phyloP scores from a whole-genome alignment of 108 stramenopile genomes.

The Mediolabrus comicus region DNA sequence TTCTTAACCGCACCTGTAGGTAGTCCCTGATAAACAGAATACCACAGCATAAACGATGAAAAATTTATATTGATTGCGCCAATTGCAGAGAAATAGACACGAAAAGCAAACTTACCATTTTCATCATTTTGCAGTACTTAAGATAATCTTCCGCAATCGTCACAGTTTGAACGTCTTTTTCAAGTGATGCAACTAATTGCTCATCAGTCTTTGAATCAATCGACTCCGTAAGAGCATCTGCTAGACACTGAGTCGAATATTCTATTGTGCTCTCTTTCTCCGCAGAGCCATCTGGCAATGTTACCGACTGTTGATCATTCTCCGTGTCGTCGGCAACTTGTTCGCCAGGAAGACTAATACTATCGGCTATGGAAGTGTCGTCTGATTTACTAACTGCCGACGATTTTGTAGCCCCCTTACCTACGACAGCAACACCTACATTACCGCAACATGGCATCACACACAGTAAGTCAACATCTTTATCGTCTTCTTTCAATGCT shows the following conservation, averaged over 20 bases:
- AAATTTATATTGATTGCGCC: background rate
- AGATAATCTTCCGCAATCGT: conserved; percentile 31
- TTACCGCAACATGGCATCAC: background rate
- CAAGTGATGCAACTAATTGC: background rate
- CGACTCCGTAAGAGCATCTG: background rate
- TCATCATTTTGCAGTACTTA: conserved; percentile 76
- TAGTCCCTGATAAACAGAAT: conserved; percentile 32
- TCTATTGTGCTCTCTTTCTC: background rate
- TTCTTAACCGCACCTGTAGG: conserved; percentile 41
- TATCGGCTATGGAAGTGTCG: background rate
- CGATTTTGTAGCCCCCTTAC: background rate
- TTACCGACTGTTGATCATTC: background rate
- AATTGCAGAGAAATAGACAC: background rate
- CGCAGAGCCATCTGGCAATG: background rate
- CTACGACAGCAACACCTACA: background rate
- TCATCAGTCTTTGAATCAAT: background rate
- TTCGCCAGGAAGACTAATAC: background rate
- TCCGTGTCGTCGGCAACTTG: background rate
- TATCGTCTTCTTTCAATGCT: background rate
- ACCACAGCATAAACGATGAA: background rate
- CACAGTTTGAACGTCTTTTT: background rate
- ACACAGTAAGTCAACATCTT: background rate
- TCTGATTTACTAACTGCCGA: background rate
- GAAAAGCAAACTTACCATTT: conserved; percentile 34
- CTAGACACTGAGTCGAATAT: background rate